Evolutionary conservation across 2,329 filamentous ascomycete genomes (phyloP).

Genomic region (Sarocladiaceae sp.): DNA sequence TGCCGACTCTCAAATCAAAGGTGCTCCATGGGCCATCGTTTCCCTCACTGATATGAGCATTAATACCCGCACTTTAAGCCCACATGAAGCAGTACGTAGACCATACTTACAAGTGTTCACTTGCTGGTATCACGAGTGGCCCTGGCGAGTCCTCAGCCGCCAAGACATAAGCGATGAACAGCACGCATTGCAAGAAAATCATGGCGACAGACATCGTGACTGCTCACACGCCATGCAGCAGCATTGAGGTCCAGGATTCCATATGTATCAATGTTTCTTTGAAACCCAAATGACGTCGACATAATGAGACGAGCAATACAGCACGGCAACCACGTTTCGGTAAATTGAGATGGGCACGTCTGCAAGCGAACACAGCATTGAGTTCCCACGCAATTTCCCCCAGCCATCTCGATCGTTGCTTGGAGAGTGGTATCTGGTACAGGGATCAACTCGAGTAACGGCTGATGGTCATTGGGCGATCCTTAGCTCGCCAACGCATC

Average conservation of each 20-base stretch:
- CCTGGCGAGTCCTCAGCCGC: not conserved
- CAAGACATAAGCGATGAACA: not conserved
- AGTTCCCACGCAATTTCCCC: no score
- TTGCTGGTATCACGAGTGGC: conserved; percentile 4
- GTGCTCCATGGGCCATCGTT: conserved; percentile 7
- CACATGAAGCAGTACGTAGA: not conserved
- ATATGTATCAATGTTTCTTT: no score
- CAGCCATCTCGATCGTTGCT: conserved; percentile 4
- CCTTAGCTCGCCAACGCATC: conserved; percentile 1
- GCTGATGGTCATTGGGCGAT: not conserved
- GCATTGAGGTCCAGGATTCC: no score
- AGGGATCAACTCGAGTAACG: not conserved
- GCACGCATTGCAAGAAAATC: not conserved
- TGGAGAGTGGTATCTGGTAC: no score
- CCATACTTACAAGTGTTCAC: conserved; percentile 6
- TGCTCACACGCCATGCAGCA: no score
- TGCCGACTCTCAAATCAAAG: conserved; percentile 1
- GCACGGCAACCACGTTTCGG: not conserved
- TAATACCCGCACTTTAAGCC: no score
- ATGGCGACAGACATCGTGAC: not conserved
- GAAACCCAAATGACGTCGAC: not conserved
- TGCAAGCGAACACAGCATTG: not conserved
- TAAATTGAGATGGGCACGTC: not conserved
- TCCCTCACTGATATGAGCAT: conserved; percentile 2
- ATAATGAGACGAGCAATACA: not conserved